These are phyloP conservation scores for Porodaedalea pini DNA, from an alignment of 1,284 basidiomycete genomes.

Conservation along the genomic window DNA sequence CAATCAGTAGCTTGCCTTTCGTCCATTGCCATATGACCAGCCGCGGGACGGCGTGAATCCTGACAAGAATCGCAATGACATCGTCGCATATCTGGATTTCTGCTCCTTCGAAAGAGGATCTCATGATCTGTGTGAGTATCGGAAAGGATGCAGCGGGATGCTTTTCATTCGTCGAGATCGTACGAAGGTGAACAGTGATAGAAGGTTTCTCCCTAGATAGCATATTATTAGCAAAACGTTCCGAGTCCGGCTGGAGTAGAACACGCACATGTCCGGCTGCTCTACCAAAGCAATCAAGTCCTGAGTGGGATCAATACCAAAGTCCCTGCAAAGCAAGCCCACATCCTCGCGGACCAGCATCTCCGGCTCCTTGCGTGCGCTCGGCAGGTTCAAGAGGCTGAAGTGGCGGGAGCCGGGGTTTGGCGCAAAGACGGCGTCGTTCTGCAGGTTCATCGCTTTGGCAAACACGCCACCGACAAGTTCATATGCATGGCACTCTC, in stretches of 20 bases:
- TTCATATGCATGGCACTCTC: slow-evolving; percentile 51
- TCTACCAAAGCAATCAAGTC: slow-evolving; percentile 51
- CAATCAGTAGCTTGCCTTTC: slow-evolving; percentile 41
- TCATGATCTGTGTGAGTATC: slow-evolving; percentile 30
- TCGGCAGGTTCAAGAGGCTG: slow-evolving; percentile 39
- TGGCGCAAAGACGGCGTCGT: not conserved
- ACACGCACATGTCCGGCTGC: slow-evolving; percentile 23
- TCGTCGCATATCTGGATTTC: slow-evolving; percentile 52
- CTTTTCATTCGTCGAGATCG: slow-evolving; percentile 39
- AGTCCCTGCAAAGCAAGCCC: slow-evolving; percentile 46
- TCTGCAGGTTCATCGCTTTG: slow-evolving; percentile 33
- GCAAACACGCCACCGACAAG: slow-evolving; percentile 55
- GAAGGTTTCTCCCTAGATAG: slow-evolving; percentile 12
- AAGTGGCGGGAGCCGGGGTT: slow-evolving; percentile 33
- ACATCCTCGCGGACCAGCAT: slow-evolving; percentile 36
- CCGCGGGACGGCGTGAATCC: slow-evolving; percentile 30
- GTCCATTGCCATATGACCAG: slow-evolving; percentile 56
- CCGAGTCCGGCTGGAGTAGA: too few relatives aligned
- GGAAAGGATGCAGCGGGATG: slow-evolving; percentile 37
- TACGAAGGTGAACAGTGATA: slow-evolving; percentile 35
- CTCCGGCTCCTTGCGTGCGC: slow-evolving; percentile 22
- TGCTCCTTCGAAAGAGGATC: slow-evolving; percentile 29
- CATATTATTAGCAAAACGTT: not conserved
- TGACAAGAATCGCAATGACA: slow-evolving; percentile 45
- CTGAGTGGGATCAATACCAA: slow-evolving; percentile 62